Evolutionary conservation across 1,284 basidiomycete genomes (phyloP).

Genomic region (Psilocybe mexicana): DNA sequence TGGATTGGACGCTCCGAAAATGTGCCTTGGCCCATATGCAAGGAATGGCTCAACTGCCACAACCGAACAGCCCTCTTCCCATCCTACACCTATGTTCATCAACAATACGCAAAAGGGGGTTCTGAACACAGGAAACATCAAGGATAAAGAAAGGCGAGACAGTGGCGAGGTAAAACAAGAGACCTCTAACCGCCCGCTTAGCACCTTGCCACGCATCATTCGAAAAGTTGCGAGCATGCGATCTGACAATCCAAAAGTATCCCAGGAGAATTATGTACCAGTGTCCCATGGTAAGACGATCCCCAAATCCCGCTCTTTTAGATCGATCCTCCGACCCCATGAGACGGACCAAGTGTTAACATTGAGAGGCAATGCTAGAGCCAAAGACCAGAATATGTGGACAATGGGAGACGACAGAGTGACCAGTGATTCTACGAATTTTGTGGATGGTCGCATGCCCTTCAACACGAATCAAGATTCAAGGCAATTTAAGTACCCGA

Average conservation of each 20-base stretch:
- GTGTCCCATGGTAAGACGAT: constrained; percentile 19
- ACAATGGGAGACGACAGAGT: background rate
- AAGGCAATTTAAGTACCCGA: background rate
- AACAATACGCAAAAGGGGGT: background rate
- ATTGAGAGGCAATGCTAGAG: background rate
- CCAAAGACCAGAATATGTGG: background rate
- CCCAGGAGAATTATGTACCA: background rate
- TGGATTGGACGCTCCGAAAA: background rate
- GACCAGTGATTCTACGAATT: background rate
- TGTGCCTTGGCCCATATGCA: background rate
- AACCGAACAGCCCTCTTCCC: background rate
- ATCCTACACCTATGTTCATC: background rate
- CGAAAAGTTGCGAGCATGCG: constrained; percentile 36
- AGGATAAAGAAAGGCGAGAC: background rate
- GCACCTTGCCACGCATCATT: constrained; percentile 30
- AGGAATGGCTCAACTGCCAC: background rate
- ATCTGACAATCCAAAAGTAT: constrained; percentile 20
- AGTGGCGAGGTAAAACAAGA: background rate
- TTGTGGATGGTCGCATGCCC: background rate
- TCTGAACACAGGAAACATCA: background rate
- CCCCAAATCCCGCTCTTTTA: constrained; percentile 28
- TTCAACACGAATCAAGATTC: background rate
- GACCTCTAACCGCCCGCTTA: constrained; percentile 1
- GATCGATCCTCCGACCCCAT: constrained; percentile 22
- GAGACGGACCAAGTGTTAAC: constrained; percentile 7